Evolutionary conservation across 129 eudicot genomes (phyloP).

Genomic region (Flaveria sonorensis): DNA sequence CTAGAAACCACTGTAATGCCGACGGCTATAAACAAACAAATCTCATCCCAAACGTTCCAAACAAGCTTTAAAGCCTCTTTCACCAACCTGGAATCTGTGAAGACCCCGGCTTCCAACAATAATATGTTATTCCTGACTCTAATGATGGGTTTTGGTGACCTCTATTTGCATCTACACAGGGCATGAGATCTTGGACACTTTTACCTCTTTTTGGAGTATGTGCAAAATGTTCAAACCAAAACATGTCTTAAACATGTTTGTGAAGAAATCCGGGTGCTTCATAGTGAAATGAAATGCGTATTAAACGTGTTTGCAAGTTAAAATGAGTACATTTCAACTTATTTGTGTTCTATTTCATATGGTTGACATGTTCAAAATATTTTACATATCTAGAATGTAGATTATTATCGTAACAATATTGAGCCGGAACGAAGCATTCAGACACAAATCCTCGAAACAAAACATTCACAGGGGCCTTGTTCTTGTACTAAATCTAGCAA

Average conservation of each 20-base stretch:
- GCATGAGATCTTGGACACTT: no score
- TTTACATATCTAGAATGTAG: neutral
- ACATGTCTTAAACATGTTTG: neutral
- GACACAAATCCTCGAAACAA: neutral
- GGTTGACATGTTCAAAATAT: neutral
- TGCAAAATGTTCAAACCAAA: no score
- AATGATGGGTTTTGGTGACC: no score
- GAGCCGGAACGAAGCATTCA: neutral
- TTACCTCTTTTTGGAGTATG: neutral
- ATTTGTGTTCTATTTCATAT: neutral
- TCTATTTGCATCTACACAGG: no score
- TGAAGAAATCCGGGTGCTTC: neutral
- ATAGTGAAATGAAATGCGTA: neutral
- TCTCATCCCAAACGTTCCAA: no score
- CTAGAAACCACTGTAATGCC: no score
- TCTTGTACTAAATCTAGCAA: constrained; percentile 2
- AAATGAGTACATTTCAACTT: neutral
- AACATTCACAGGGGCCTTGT: constrained; percentile 14
- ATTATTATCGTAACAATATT: no score
- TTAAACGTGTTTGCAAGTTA: neutral
- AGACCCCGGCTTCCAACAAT: no score
- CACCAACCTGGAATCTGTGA: no score
- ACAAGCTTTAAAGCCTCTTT: no score
- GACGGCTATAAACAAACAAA: no score
- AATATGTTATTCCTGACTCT: no score